Percentiles rank a stretch among this genome's conserved stretches.
Conservation (phyloP, 208 protist genomes). For the Wallacemonas rigidus region DNA sequence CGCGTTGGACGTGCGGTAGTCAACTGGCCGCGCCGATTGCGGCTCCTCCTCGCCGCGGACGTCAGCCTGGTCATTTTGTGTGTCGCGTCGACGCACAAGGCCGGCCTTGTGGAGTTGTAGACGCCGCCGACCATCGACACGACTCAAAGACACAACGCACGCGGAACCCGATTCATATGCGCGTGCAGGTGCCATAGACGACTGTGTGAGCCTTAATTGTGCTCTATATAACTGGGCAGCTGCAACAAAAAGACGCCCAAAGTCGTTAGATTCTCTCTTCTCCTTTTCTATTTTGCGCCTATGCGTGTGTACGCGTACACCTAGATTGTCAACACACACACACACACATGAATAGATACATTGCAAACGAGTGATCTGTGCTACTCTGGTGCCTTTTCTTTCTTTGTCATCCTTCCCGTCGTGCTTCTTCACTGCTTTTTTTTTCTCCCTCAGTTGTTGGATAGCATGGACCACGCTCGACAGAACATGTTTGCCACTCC, state of each 20-base stretch:
- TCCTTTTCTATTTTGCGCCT: no score
- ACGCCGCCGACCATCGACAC: background rate
- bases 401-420: no score
- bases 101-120: background rate
- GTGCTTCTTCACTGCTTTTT: no score
- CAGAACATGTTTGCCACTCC: no score
- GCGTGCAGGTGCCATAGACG: background rate
- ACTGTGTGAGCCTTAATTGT: no score
- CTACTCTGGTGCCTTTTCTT: no score
- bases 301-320: no score
- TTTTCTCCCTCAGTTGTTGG: no score
- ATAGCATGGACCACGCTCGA: no score
- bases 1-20: constrained; percentile 50
- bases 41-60: constrained; percentile 2
- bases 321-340: no score
- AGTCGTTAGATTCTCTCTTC: background rate
- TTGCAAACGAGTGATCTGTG: no score
- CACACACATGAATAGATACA: no score
- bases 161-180: constrained; percentile 14
- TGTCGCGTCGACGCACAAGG: background rate
- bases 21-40: constrained; percentile 51
- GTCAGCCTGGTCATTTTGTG: background rate
- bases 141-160: constrained; percentile 3
- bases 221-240: background rate
- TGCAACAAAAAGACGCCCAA: constrained; percentile 9